A percentile compares a stretch with the other conserved stretches of the same genome.
Conservation (phyloP, 83 land plant genomes). For the Thuja plicata region DNA sequence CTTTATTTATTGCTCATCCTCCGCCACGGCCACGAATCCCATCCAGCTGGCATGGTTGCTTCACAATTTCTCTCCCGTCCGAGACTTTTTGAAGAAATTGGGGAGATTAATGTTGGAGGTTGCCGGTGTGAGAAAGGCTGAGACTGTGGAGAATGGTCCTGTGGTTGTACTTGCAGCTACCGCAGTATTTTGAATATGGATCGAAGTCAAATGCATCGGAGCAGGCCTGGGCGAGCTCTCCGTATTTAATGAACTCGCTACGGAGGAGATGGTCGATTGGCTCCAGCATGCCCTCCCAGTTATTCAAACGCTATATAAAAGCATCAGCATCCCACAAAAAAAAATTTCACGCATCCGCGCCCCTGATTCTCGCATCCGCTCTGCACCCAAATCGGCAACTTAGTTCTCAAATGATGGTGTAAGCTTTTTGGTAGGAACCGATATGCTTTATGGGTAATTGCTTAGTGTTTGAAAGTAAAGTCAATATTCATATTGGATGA, state of each 20-base stretch:
- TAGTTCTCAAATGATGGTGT: too few species aligned
- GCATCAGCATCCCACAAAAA: too few species aligned
- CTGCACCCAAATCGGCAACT: too few species aligned
- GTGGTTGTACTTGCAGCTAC: slow-evolving; percentile 47
- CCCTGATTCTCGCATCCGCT: too few species aligned
- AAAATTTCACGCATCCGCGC: too few species aligned
- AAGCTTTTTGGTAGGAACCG: too few species aligned
- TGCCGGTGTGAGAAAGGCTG: too few species aligned
- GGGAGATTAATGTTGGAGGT: slow-evolving; percentile 61
- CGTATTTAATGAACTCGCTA: slow-evolving; percentile 65
- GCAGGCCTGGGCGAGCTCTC: slow-evolving; percentile 66
- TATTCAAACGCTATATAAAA: too few species aligned
- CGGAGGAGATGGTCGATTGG: slow-evolving; percentile 64
- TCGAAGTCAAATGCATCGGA: slow-evolving; percentile 69
- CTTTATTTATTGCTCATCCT: slow-evolving; percentile 30
- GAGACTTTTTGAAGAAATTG: slow-evolving; percentile 42
- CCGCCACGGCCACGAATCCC: slow-evolving; percentile 66
- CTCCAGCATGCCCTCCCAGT: slow-evolving; percentile 70
- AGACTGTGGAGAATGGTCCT: too few species aligned
- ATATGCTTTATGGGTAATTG: too few species aligned
- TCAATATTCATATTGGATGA: too few species aligned
- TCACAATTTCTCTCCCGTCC: slow-evolving; percentile 30
- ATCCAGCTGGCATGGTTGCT: slow-evolving; percentile 64
- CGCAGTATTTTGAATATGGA: slow-evolving; percentile 42
- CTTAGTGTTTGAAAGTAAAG: too few species aligned